These are phyloP conservation scores for Plenodomus biglobosus DNA, from an alignment of 2,329 filamentous ascomycete species.

Conservation along the genomic window DNA sequence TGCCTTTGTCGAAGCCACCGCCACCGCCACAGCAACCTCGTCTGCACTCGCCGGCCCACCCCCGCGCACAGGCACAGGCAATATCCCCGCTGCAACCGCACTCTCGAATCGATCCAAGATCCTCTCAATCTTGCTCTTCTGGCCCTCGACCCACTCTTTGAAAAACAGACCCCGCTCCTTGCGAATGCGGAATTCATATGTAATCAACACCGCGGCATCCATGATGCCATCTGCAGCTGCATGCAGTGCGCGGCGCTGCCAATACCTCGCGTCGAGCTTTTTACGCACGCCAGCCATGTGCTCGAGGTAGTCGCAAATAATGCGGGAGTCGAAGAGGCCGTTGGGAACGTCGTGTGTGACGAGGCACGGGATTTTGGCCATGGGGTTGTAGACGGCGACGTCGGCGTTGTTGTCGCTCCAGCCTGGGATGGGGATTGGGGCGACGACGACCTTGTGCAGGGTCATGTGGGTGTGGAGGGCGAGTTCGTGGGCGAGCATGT, in stretches of 20 bases:
- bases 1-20: slow-evolving; percentile 12
- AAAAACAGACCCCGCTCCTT: slow-evolving; percentile 25
- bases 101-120: slow-evolving; percentile 29
- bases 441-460: slow-evolving; percentile 35
- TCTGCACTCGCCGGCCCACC: slow-evolving; percentile 15
- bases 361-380: slow-evolving; percentile 37
- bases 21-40: slow-evolving; percentile 29
- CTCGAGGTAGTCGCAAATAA: slow-evolving; percentile 34
- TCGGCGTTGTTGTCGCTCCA: slow-evolving; percentile 37
- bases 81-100: slow-evolving; percentile 15
- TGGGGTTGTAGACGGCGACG: slow-evolving; percentile 30
- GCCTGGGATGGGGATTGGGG: slow-evolving; percentile 28
- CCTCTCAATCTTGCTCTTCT: slow-evolving; percentile 29
- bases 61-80: slow-evolving; percentile 6
- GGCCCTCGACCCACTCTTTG: slow-evolving; percentile 34
- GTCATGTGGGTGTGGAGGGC: slow-evolving; percentile 25
- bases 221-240: slow-evolving; percentile 35
- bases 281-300: slow-evolving; percentile 10
- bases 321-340: slow-evolving; percentile 33
- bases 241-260: slow-evolving; percentile 26
- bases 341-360: slow-evolving; percentile 26
- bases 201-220: slow-evolving; percentile 33
- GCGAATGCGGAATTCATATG: slow-evolving; percentile 31
- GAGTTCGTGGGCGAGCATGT: slow-evolving; percentile 32
- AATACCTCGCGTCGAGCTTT: slow-evolving; percentile 20